A percentile compares a stretch with the other conserved stretches of the same genome.
Evolutionary conservation across 1,284 basidiomycete species (phyloP).

Genomic region (Trametes hirsuta): DNA sequence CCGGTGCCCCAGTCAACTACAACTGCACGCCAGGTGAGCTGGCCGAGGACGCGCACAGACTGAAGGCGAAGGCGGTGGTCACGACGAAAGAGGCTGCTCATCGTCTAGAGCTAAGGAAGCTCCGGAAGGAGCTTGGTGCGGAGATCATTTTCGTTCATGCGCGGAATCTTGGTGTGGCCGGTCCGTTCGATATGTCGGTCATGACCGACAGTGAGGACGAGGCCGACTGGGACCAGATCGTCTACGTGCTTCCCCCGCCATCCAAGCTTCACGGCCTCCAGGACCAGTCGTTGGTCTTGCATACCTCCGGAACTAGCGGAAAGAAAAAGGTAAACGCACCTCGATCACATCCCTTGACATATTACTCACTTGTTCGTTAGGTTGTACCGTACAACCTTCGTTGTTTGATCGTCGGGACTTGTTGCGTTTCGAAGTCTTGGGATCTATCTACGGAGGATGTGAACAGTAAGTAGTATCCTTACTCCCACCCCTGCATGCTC

Average conservation of each 20-base stretch:
- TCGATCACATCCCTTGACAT: not conserved
- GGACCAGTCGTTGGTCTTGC: slow-evolving; percentile 58
- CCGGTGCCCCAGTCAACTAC: slow-evolving; percentile 48
- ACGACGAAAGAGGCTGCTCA: slow-evolving; percentile 42
- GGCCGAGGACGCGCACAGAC: slow-evolving; percentile 41
- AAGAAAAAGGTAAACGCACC: slow-evolving; percentile 46
- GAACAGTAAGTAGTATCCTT: slow-evolving; percentile 39
- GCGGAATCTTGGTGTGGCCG: slow-evolving; percentile 37
- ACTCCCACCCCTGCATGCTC: not conserved
- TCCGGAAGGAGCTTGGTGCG: slow-evolving; percentile 39
- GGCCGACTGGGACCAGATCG: slow-evolving; percentile 8
- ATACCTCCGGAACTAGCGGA: slow-evolving; percentile 66
- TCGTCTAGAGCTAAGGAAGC: slow-evolving; percentile 39
- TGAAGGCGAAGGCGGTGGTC: slow-evolving; percentile 43
- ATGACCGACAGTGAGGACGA: slow-evolving; percentile 30
- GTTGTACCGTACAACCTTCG: slow-evolving; percentile 59
- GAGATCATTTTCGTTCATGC: slow-evolving; percentile 41
- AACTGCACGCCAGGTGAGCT: slow-evolving; percentile 47
- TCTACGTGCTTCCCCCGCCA: slow-evolving; percentile 20
- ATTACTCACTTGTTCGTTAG: not conserved
- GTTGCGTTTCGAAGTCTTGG: slow-evolving; percentile 60
- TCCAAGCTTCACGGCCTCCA: slow-evolving; percentile 41
- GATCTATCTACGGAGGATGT: slow-evolving; percentile 46
- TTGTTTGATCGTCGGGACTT: slow-evolving; percentile 60
- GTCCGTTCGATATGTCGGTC: slow-evolving; percentile 42